These are phyloP conservation scores for Hibiscus syriacus DNA, from an alignment of 345 rosid genomes.

Conservation along the genomic window DNA sequence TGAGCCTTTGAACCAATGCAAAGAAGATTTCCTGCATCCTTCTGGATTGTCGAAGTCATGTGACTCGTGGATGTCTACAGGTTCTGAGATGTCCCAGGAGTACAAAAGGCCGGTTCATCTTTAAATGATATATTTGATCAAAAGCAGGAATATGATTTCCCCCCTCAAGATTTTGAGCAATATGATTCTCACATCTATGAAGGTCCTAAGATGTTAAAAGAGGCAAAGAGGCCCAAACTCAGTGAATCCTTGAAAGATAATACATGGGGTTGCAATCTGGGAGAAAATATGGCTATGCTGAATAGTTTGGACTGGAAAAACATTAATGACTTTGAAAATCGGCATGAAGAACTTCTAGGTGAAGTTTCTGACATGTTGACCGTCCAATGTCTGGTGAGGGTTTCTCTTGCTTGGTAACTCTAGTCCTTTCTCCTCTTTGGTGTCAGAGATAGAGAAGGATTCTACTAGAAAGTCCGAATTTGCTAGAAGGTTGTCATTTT, in stretches of 20 bases:
- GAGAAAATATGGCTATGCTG: conserved; percentile 21
- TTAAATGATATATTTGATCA: conserved; percentile 29
- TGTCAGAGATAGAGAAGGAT: conserved; percentile 35
- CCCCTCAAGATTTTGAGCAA: conserved; percentile 13
- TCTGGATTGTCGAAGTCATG: conserved; percentile 23
- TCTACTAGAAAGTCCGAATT: conserved; percentile 35
- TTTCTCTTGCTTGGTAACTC: conserved; percentile 26
- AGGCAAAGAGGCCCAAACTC: conserved; percentile 24
- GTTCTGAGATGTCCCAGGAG: conserved; percentile 29
- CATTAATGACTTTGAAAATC: conserved; percentile 22
- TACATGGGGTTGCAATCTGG: conserved; percentile 22
- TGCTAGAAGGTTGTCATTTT: conserved; percentile 49
- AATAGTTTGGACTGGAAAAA: conserved; percentile 23
- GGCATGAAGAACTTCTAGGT: conserved; percentile 35
- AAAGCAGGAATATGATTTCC: conserved; percentile 27
- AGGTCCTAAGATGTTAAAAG: conserved; percentile 15
- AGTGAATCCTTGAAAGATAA: conserved; percentile 21
- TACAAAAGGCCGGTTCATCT: conserved; percentile 25
- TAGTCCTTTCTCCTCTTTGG: conserved; percentile 24
- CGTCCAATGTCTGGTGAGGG: conserved; percentile 26
- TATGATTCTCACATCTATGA: conserved; percentile 17
- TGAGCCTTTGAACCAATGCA: conserved; percentile 27
- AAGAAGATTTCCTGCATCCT: conserved; percentile 27
- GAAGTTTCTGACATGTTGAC: conserved; percentile 47
- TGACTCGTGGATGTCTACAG: conserved; percentile 35